Conservation (phyloP, 2,329 filamentous ascomycete genomes). For the Colletotrichum orchidophilum region DNA sequence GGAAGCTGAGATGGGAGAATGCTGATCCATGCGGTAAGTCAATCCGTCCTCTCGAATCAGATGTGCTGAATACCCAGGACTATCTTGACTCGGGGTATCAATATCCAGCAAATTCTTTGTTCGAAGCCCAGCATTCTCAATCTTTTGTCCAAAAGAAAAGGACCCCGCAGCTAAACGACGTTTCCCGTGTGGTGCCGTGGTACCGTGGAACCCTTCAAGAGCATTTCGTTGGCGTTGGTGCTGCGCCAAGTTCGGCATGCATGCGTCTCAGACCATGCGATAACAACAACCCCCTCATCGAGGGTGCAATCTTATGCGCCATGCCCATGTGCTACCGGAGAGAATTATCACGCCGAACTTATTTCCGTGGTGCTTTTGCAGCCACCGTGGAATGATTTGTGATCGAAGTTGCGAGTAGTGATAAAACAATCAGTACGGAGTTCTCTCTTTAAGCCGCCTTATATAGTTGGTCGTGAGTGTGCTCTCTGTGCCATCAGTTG, state of each 20-base stretch:
- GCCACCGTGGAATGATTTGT: background rate
- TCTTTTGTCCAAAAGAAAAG: background rate
- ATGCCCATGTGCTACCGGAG: background rate
- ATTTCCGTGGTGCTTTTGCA: background rate
- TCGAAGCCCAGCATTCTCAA: background rate
- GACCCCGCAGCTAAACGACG: background rate
- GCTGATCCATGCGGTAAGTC: background rate
- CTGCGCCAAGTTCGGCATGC: slow-evolving; percentile 16
- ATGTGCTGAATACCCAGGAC: background rate
- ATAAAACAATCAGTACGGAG: background rate
- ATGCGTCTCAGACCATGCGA: background rate
- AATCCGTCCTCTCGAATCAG: background rate
- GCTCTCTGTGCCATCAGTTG: background rate
- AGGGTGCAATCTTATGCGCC: background rate
- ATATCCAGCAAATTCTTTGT: background rate
- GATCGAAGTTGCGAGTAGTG: background rate
- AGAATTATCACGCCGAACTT: background rate
- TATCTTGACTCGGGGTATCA: slow-evolving; percentile 4
- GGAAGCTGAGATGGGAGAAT: background rate
- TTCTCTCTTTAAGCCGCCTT: background rate
- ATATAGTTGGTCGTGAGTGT: too few species aligned
- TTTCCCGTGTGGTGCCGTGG: background rate
- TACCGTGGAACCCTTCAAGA: background rate
- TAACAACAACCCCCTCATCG: background rate
- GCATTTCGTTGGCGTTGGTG: background rate